These are phyloP conservation scores for Ustilago cynodontis DNA, from an alignment of 1,284 basidiomycete species.

Conservation along the genomic window DNA sequence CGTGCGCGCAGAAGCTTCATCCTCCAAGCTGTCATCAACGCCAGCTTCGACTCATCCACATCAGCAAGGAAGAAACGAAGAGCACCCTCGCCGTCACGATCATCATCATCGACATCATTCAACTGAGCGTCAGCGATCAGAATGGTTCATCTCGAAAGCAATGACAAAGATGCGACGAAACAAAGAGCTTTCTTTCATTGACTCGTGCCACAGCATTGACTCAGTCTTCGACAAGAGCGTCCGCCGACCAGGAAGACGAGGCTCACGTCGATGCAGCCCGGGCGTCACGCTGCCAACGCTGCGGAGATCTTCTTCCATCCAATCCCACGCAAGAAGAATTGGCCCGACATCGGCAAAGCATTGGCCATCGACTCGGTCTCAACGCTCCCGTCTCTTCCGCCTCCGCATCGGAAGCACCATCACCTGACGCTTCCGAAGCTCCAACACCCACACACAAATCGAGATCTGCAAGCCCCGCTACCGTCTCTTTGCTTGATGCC, in stretches of 20 bases:
- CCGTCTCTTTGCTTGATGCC: constrained; percentile 2
- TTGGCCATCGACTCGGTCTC: constrained; percentile 39
- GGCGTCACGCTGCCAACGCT: constrained; percentile 18
- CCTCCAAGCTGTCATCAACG: too few relatives aligned
- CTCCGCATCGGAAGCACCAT: constrained; percentile 37
- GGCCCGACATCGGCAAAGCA: constrained; percentile 42
- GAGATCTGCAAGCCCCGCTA: constrained; percentile 3
- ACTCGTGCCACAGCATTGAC: too few relatives aligned
- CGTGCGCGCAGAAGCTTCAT: too few relatives aligned
- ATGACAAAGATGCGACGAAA: constrained; percentile 21
- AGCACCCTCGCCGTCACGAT: constrained; percentile 3
- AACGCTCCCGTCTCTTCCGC: constrained; percentile 37
- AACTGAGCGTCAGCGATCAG: constrained; percentile 13
- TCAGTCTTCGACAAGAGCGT: too few relatives aligned
- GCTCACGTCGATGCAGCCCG: neutral
- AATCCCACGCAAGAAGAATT: constrained; percentile 25
- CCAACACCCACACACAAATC: constrained; percentile 22
- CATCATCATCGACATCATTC: constrained; percentile 33
- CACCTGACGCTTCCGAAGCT: constrained; percentile 18
- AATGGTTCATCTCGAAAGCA: constrained; percentile 40
- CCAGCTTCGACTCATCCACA: too few relatives aligned
- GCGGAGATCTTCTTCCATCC: constrained; percentile 27
- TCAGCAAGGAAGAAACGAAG: neutral
- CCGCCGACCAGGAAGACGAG: neutral
- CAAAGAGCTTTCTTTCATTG: neutral